Evolutionary conservation across 345 rosid genomes (phyloP).

Genomic region (Aurinia saxatilis): DNA sequence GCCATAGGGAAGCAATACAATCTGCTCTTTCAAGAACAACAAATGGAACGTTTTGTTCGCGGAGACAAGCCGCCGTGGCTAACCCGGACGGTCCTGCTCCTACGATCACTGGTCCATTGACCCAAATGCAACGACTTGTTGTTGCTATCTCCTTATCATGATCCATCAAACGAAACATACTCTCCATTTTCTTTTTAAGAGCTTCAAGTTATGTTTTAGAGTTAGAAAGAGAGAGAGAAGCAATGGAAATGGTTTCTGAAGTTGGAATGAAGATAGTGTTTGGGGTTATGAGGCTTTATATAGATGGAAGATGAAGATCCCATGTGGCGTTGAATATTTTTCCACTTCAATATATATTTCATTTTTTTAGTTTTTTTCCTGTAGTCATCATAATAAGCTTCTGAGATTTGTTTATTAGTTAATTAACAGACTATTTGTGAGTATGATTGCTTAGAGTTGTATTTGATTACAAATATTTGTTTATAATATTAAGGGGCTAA

Average conservation of each 20-base stretch:
- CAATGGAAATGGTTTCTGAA: constrained; percentile 14
- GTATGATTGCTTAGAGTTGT: constrained; percentile 24
- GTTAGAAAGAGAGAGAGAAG: background rate
- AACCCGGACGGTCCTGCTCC: constrained; percentile 90
- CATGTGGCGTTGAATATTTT: constrained; percentile 26
- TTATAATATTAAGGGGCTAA: background rate
- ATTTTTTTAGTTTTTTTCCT: background rate
- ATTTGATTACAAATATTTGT: background rate
- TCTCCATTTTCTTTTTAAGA: constrained; percentile 34
- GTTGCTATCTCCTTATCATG: constrained; percentile 34
- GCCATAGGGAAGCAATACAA: constrained; percentile 90
- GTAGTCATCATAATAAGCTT: constrained; percentile 6
- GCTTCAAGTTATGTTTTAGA: background rate
- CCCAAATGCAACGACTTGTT: constrained; percentile 46
- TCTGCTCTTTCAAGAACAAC: constrained; percentile 70
- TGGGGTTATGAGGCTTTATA: constrained; percentile 13
- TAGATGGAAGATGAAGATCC: constrained; percentile 6
- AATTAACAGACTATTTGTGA: constrained; percentile 15
- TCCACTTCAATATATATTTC: constrained; percentile 8
- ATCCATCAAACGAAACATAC: constrained; percentile 34
- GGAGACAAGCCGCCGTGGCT: constrained; percentile 75
- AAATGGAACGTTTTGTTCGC: constrained; percentile 61
- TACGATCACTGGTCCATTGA: constrained; percentile 70
- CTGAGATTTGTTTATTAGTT: constrained; percentile 1
- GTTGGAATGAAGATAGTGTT: constrained; percentile 20